Base-by-base conservation (phyloP, 805 yeast species). In the Nakazawaea holstii region DNA sequence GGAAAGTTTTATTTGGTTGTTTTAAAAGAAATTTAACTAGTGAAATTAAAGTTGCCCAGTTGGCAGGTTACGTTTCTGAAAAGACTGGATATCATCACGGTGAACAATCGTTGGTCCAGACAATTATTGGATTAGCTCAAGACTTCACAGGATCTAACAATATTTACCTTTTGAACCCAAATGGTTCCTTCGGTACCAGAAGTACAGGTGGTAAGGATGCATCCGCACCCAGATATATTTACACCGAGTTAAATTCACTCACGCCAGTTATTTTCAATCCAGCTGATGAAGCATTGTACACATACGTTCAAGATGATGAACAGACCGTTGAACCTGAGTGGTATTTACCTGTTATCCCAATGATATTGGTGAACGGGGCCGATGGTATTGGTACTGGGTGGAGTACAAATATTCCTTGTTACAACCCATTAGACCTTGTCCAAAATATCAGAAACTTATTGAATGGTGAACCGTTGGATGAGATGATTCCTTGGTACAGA, bases 321-420 rank as follows among this genome's bases (percentile, higher is more conserved):
- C 83, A 80, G 53, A 82, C 92, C 0, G 95, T 92, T 15, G 99
- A 94, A 63, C 99, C 99, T 0, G 90, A 87, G 57, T 89, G 95
- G 90, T 94, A 89, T 64, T 71, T 88, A 36, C 99, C 99, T 1
- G 81, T 94, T n/a, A 56, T 94, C 35, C 99, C 99, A 8, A 87
- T 90, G 88, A 62, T 94, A n/a, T 73, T 94, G 52, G 96, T 94
- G 5, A 94, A 94, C 60, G 99, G 99, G 49, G 76, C 92, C 8
- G 99, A 94, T 66, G 99, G 99, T 70, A 94, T 94, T 64, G 99
- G 99, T 52, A 91, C 99, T 41, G 99, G 99, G 55, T 94, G 98
- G 97, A 87, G 96, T 54, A 90, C 98, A 1, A 81, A 79, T 52
- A 84, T 94, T 53, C 99, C 99, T 1, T 81, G 87, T 36, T 92